phyloP scores from a whole-genome alignment of 768 basidiomycete species.

The Hygrocybe punicea region DNA sequence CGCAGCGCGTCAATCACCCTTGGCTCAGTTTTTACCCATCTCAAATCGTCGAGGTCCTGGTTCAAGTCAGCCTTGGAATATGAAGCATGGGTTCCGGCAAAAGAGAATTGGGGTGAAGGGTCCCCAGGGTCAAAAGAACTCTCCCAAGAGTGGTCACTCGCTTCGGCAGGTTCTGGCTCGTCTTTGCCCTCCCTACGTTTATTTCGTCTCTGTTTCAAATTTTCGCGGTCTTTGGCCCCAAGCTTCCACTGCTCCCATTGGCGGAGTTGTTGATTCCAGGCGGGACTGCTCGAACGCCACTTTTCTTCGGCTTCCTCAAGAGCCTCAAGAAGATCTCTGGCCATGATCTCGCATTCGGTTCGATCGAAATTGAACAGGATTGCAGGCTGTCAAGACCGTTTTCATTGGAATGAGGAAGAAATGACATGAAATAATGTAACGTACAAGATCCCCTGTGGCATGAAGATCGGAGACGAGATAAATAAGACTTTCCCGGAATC shows the following conservation, averaged over 20 bases:
- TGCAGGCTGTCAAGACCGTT: constrained; percentile 45
- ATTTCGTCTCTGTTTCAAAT: constrained; percentile 38
- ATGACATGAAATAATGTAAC: constrained; percentile 18
- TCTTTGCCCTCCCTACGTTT: constrained; percentile 39
- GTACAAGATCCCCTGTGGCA: constrained; percentile 49
- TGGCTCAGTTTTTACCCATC: constrained; percentile 32
- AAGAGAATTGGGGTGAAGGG: constrained; percentile 59
- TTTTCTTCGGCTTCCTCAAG: constrained; percentile 44
- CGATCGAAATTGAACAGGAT: constrained; percentile 69
- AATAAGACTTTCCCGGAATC: constrained; percentile 46
- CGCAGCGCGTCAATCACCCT: constrained; percentile 50
- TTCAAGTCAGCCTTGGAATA: constrained; percentile 49
- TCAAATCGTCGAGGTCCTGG: constrained; percentile 43
- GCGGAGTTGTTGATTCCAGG: constrained; percentile 50
- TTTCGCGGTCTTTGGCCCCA: constrained; percentile 47
- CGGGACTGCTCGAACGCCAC: constrained; percentile 47
- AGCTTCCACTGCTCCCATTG: constrained; percentile 52
- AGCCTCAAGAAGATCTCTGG: constrained; percentile 29
- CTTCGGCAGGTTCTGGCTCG: constrained; percentile 14
- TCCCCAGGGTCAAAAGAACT: constrained; percentile 54
- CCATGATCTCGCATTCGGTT: constrained; percentile 54
- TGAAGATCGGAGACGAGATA: constrained; percentile 58
- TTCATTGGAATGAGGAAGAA: neutral
- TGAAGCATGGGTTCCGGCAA: constrained; percentile 43
- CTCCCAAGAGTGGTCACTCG: constrained; percentile 43